Evolutionary conservation across 108 stramenopile genomes (phyloP), one percentile per base, ranked within the genome.

Genomic region (Skeletonema marinoi): DNA sequence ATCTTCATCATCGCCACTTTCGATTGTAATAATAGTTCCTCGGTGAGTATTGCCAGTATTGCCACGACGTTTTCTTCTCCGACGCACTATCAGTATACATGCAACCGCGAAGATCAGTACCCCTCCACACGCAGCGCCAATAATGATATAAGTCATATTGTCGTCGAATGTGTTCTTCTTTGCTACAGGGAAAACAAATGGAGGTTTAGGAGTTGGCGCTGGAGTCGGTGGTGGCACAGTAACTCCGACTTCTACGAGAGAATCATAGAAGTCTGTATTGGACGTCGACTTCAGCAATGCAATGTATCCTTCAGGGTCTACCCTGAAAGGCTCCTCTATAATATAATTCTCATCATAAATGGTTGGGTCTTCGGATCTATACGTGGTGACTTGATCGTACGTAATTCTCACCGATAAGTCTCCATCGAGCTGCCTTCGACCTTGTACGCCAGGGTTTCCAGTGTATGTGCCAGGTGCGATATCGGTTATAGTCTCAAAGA

Each of bases 311-410:
- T 62, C 60, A 4, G 35, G 32, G 19, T 36, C 60, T 36, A 1
- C 0, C 19, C 19, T 62, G 60, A 62, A 62, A 2, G 60, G 60
- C 19, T 36, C 32, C 11, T 32, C 35, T 11, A 17, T 16, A 32
- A 62, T 16, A 36, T 62, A 62, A 12, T 11, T 36, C 13, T 62
- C 60, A 62, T 62, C 60, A 21, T 62, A 62, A 62, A 17, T 21
- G 32, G 13, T 9, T 14, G 60, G 19, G 14, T 62, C 60, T 32
- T 58, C 10, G 6, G 56, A 25, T 29, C 29, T 58, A 33, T 73
- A 80, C 66, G 36, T 9, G 16, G 73, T 7, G 5, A n/a, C 56
- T 63, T 81, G 78, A 25, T 72, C 46, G 71, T 78, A 78, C 14
- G 61, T 60, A 29, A 78, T 39, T 41, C 6, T 29, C 56, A 58